Evolutionary conservation across 1,139 yeast genomes (phyloP).

Genomic region (Yamadazyma conglobata): DNA sequence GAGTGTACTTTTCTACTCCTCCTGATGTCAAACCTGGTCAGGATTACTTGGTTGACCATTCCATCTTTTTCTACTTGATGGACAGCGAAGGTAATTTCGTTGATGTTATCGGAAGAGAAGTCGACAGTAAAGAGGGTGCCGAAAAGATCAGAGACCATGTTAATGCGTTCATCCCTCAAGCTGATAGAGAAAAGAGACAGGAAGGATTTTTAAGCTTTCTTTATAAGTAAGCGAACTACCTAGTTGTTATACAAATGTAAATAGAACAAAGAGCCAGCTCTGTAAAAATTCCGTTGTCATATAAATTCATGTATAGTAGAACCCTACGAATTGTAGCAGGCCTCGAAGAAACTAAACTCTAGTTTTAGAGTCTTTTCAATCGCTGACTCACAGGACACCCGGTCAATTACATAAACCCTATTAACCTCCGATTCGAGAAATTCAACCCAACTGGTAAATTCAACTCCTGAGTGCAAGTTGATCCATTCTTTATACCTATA

Average conservation of each 20-base stretch:
- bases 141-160: slow-evolving; percentile 73
- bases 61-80: slow-evolving; percentile 93
- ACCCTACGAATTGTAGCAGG: slow-evolving; percentile 25
- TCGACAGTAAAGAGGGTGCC: slow-evolving; percentile 75
- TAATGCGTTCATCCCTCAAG: slow-evolving; percentile 70
- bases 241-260: no score
- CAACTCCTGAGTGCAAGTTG: slow-evolving; percentile 45
- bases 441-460: slow-evolving; percentile 43
- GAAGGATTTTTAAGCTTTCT: slow-evolving; percentile 56
- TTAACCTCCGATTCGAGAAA: slow-evolving; percentile 45
- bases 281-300: no score
- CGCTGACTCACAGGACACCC: slow-evolving; percentile 24
- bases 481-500: slow-evolving; percentile 53
- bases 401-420: slow-evolving; percentile 23
- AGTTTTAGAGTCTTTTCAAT: slow-evolving; percentile 33
- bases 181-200: slow-evolving; percentile 57
- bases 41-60: slow-evolving; percentile 94
- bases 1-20: slow-evolving; percentile 96
- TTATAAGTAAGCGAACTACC: slow-evolving; percentile 37
- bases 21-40: slow-evolving; percentile 91
- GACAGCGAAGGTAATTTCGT: slow-evolving; percentile 95
- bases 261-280: no score
- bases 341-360: slow-evolving; percentile 46
- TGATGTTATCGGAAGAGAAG: slow-evolving; percentile 91
- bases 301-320: no score